phyloP scores from a whole-genome alignment of 805 yeast genomes.

The Candida yuanshanica region DNA sequence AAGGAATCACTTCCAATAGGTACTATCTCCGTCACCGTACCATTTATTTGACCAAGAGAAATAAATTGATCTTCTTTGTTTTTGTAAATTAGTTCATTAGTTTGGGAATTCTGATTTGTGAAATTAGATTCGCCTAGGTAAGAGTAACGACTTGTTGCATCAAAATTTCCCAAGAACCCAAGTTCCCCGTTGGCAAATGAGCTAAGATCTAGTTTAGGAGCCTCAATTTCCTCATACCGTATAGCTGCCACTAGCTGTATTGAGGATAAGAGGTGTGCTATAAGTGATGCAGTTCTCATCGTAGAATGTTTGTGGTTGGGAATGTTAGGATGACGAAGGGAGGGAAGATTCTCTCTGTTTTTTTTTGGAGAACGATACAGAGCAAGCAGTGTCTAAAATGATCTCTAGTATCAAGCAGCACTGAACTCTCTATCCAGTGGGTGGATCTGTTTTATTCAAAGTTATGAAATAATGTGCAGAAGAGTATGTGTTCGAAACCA shows the following conservation, averaged over 20 bases:
- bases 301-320: neutral
- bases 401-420: too few relatives aligned
- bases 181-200: constrained; percentile 16
- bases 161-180: constrained; percentile 31
- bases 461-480: too few relatives aligned
- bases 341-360: too few relatives aligned
- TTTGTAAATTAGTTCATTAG: constrained; percentile 17
- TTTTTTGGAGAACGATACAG: neutral
- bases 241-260: neutral
- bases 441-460: too few relatives aligned
- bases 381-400: too few relatives aligned
- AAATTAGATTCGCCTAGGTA: constrained; percentile 32
- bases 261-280: neutral
- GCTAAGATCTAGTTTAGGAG: constrained; percentile 18
- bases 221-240: constrained; percentile 9
- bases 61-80: constrained; percentile 11
- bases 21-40: constrained; percentile 18
- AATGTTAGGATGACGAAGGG: too few relatives aligned
- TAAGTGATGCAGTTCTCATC: neutral
- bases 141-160: constrained; percentile 29
- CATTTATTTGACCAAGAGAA: constrained; percentile 17
- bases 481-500: too few relatives aligned
- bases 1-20: constrained; percentile 29
- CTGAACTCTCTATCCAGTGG: too few relatives aligned
- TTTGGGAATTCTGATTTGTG: constrained; percentile 18